Base-by-base conservation (phyloP, 2,329 filamentous ascomycete species). In the Macrophomina tecta region DNA sequence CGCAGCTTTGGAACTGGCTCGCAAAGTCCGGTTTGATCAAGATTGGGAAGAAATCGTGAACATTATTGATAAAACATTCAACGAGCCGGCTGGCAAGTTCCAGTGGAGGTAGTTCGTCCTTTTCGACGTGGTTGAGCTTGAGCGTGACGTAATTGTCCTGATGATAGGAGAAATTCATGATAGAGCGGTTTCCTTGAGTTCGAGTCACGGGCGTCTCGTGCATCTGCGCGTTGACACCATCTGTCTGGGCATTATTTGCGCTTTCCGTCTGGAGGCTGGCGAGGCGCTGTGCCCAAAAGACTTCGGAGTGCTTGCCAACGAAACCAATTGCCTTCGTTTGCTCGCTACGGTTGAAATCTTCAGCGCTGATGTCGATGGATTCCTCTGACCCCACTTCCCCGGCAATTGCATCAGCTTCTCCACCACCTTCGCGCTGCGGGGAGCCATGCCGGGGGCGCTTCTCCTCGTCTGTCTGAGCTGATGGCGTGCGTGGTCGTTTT, bases 1-100 rank as follows among this genome's bases (percentile, higher is more conserved):
- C 72, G 72, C 66, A 78, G 5, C 70, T 69, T 53, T 74, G 69
- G 65, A 79, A 80, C 52, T 78, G 73, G 9, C 63, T 65, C 8
- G 69, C 63, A 61, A 81, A 79, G 0, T 71, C 69, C 28, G 70
- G 71, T 55, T 71, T 73, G 6, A 75, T 73, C 16, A 82, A 69
- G 1, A 82, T 77, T 0, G 79, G 79, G 42, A 81, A 80, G 0
- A 74, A 70, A 30, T 75, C 72, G 55, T 82, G 79, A 5, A 81
- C 75, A 23, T 75, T 78, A 5, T 71, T 67, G 61, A 80, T 74
- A 63, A 80, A 82, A 40, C 70, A 73, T 5, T 75, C 51, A n/a
- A 80, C 72, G 5, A 81, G 70, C 30, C 70, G 69, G n/a, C 78
- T 72, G 0, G 76, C 78, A 2, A 73, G 71, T 3, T 71, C 69